A percentile compares a stretch with the other conserved stretches of the same genome.
phyloP scores from a whole-genome alignment of 106 monocot genomes.

The Allium cepa region DNA sequence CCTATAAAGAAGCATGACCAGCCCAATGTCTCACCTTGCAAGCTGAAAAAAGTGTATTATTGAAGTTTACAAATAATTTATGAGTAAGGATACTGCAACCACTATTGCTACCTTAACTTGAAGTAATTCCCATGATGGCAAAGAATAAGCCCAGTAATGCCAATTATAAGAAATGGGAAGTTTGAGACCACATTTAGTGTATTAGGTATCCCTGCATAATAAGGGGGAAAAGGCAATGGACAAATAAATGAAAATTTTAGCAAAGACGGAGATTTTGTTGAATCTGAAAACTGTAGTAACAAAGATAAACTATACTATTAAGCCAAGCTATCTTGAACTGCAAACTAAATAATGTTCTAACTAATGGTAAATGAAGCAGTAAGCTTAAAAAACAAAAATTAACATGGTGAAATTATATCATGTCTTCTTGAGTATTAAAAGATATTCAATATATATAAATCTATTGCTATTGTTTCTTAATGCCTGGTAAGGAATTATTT shows the following conservation, averaged over 20 bases:
- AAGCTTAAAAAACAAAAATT: too few relatives aligned
- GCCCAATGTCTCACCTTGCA: slow-evolving; percentile 80
- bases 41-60: slow-evolving; percentile 26
- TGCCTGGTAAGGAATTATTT: too few relatives aligned
- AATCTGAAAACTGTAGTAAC: too few relatives aligned
- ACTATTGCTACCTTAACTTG: slow-evolving; percentile 40
- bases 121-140: slow-evolving; percentile 70
- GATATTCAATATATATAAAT: too few relatives aligned
- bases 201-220: slow-evolving; percentile 78
- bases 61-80: too few relatives aligned
- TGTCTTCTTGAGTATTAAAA: too few relatives aligned
- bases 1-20: slow-evolving; percentile 88
- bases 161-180: slow-evolving; percentile 84
- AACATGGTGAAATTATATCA: too few relatives aligned
- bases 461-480: too few relatives aligned
- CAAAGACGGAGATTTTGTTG: neutral
- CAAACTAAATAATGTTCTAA: too few relatives aligned
- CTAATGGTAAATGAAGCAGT: too few relatives aligned
- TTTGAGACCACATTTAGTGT: slow-evolving; percentile 96
- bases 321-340: too few relatives aligned
- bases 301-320: too few relatives aligned
- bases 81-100: neutral
- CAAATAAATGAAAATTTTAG: slow-evolving; percentile 2
- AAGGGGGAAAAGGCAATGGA: neutral
- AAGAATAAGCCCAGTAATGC: slow-evolving; percentile 71